Evolutionary conservation across 306 rosid genomes (phyloP).

Genomic region (Acacia crassicarpa): DNA sequence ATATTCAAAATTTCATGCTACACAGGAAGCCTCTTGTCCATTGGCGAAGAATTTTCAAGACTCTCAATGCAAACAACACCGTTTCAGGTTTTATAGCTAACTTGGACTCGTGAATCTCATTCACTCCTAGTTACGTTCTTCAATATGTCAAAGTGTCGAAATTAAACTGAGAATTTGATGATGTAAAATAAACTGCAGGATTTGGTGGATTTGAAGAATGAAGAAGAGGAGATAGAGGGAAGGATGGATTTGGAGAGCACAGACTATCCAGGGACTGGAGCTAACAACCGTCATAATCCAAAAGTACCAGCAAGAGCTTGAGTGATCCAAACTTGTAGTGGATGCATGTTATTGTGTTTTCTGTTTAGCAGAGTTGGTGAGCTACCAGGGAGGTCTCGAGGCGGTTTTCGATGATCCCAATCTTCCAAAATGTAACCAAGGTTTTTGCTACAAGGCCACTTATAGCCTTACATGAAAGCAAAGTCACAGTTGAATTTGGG

Average conservation of each 20-base stretch:
- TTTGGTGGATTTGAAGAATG: background rate
- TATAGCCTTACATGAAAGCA: background rate
- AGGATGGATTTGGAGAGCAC: conserved; percentile 42
- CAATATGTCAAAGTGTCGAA: background rate
- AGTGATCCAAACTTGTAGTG: background rate
- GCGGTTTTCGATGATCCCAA: background rate
- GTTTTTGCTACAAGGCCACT: background rate
- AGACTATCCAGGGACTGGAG: conserved; percentile 58
- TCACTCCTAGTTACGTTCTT: background rate
- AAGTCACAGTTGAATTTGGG: background rate
- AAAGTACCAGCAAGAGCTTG: conserved; percentile 44
- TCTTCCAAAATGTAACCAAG: background rate
- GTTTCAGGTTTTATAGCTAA: conserved; percentile 3
- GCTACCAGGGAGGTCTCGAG: background rate
- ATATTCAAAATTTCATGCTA: background rate
- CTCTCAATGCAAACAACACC: conserved; percentile 15
- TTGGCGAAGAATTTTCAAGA: background rate
- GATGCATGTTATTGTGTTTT: background rate
- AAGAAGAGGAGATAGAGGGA: conserved; percentile 21
- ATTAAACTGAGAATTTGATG: background rate
- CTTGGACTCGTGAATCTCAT: background rate
- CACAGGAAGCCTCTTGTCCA: conserved; percentile 40
- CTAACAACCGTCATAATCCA: conserved; percentile 63
- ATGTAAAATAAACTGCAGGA: conserved; percentile 30
- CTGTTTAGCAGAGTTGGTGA: background rate